A percentile compares a stretch with the other conserved stretches of the same genome.
Conservation (phyloP, 2,329 filamentous ascomycete species). For the Penicillium sclerotigenum region DNA sequence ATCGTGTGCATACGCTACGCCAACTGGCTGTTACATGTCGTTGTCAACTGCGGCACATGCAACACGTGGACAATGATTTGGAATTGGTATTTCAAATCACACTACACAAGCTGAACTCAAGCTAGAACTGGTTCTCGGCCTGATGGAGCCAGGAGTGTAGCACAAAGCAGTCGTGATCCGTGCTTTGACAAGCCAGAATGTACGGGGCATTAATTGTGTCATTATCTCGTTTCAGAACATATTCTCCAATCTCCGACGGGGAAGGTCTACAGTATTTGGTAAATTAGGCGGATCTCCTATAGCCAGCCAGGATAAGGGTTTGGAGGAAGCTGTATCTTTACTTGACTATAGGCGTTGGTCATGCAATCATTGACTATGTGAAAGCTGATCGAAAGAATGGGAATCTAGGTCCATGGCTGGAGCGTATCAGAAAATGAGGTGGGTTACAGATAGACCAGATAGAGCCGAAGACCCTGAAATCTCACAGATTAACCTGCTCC, state of each 20-base stretch:
- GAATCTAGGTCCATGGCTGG: not conserved
- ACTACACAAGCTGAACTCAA: not conserved
- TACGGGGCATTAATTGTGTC: not conserved
- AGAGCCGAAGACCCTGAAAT: not conserved
- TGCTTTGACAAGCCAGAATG: not conserved
- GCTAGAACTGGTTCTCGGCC: not conserved
- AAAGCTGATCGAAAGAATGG: not conserved
- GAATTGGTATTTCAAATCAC: not conserved
- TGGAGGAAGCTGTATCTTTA: not conserved
- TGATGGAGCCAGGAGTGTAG: not conserved
- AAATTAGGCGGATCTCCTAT: not conserved
- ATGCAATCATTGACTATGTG: not conserved
- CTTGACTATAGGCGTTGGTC: no score
- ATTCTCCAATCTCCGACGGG: not conserved
- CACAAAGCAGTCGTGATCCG: not conserved
- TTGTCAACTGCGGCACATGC: not conserved
- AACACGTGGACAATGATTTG: conserved; percentile 1
- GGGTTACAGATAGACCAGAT: not conserved
- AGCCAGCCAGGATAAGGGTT: no score
- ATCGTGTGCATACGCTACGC: not conserved
- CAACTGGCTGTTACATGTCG: not conserved
- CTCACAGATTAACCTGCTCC: not conserved
- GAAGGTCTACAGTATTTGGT: not conserved
- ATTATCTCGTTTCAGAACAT: not conserved
- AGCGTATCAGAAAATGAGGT: not conserved